Evolutionary conservation across 2,329 filamentous ascomycete genomes (phyloP).

Genomic region (Sporothrix dimorphospora): DNA sequence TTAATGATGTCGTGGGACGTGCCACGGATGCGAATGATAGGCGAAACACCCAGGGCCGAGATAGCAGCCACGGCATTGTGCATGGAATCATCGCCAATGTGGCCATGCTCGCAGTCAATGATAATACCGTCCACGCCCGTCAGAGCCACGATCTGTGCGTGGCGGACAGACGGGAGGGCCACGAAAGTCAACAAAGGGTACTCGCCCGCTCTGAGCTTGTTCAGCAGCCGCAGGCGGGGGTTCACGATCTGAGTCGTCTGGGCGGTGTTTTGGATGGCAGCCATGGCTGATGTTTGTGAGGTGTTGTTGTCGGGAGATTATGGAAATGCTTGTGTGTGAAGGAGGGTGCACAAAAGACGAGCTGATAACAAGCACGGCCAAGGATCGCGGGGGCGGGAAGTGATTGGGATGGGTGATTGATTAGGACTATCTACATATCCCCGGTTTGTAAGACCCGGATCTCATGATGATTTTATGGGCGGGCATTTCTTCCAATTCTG

Average conservation of each 20-base stretch:
- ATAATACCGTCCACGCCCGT: conserved; percentile 55
- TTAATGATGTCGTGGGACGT: conserved; percentile 52
- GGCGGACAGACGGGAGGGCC: conserved; percentile 51
- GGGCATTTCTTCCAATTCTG: background rate
- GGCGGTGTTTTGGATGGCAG: conserved; percentile 28
- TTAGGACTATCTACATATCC: background rate
- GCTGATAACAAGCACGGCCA: background rate
- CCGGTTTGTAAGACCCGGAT: background rate
- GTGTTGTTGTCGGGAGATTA: background rate
- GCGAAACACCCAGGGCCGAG: conserved; percentile 50
- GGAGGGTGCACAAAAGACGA: background rate
- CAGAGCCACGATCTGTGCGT: conserved; percentile 53
- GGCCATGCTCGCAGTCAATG: conserved; percentile 58
- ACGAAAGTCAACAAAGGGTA: conserved; percentile 54
- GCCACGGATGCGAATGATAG: conserved; percentile 46
- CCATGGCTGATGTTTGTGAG: background rate
- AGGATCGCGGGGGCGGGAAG: background rate
- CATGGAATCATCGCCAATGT: conserved; percentile 56
- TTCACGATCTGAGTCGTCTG: conserved; percentile 35
- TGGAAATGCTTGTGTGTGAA: too few relatives aligned
- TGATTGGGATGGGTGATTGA: background rate
- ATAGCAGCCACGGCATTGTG: conserved; percentile 58
- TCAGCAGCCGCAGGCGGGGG: conserved; percentile 35
- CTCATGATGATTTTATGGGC: conserved; percentile 12
- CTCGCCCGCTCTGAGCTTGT: conserved; percentile 38